Base-by-base conservation (phyloP, 2,329 filamentous ascomycete species). In the Aureobasidium sp. region DNA sequence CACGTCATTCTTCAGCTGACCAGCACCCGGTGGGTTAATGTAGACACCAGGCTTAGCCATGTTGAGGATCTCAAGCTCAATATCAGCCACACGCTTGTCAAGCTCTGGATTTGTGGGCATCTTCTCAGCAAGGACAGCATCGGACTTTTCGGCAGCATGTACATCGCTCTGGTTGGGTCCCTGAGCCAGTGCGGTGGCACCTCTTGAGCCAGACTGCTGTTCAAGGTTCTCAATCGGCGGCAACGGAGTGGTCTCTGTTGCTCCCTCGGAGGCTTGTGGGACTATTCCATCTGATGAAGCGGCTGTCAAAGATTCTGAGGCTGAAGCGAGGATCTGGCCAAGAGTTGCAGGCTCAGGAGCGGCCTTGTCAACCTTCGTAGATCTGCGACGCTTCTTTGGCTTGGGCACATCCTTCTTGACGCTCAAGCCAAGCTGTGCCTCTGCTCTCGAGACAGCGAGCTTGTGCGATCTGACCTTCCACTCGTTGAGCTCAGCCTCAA, bases 1-100 rank as follows among this genome's bases (percentile, higher is more conserved):
- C 27, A 67, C 64, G 67, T 67, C 63, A 66, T 72, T 49, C 51
- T 73, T 71, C 29, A 65, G 41, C 20, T 68, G 68, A 15, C 66
- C 68, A n/a, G 75, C 77, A 17, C 76, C 75, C 27, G 74, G 76
- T n/a, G 77, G 76, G 62, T 80, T 75, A 58, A 79, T 68, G 63
- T 78, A 78, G 0, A 80, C 59, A 0, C 77, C 77, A 39, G 76
- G 71, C 5, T 66, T 64, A 9, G 67, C 57, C 31, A 70, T 70
- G n/a, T 67, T 65, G 29, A 70, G 63, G n/a, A 75, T 70, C 11
- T 69, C 67, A 6, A 67, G 65, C 37, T 72, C 67, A 17, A 72
- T 65, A 25, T 67, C 62, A 39, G 67, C 65, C 14, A 71, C 64
- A 27, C 68, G 68, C 9, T 65, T 62, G 41, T 66, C 42, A 12